These are phyloP conservation scores for Tricholoma bakamatsutake DNA, from an alignment of 768 basidiomycete genomes.

Conservation along the genomic window DNA sequence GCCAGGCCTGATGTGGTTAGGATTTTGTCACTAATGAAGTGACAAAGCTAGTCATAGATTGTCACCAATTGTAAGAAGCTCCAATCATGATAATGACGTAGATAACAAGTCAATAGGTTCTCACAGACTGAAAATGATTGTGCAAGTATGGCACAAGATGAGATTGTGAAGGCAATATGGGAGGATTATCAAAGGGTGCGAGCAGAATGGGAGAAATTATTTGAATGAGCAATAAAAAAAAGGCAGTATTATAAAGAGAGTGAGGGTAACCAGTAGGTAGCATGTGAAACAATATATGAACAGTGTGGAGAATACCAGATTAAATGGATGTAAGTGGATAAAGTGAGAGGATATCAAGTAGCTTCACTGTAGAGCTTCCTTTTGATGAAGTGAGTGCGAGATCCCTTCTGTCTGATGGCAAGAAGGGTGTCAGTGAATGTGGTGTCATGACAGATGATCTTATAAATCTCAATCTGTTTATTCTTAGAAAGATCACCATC, in stretches of 20 bases:
- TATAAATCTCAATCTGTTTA: constrained; percentile 11
- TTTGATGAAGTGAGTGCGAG: constrained; percentile 8
- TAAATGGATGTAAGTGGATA: background rate
- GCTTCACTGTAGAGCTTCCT: constrained; percentile 2
- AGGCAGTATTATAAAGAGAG: background rate
- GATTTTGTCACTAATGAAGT: too few species aligned
- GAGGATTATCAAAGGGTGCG: constrained; percentile 3
- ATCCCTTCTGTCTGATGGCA: constrained; percentile 8
- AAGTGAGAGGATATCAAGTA: background rate
- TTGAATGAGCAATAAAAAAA: background rate
- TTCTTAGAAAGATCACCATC: constrained; percentile 16
- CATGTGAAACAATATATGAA: background rate
- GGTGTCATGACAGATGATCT: constrained; percentile 13
- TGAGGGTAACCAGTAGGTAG: background rate
- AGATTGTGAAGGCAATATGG: constrained; percentile 8
- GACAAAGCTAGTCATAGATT: too few species aligned
- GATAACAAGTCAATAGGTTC: too few species aligned
- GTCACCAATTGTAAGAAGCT: too few species aligned
- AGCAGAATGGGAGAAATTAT: background rate
- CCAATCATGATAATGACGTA: too few species aligned
- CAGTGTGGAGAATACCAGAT: background rate
- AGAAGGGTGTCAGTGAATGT: constrained; percentile 11
- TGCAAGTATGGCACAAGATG: background rate
- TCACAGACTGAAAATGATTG: background rate
- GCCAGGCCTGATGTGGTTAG: too few species aligned